A percentile compares a stretch with the other conserved stretches of the same genome.
phyloP scores from a whole-genome alignment of 768 basidiomycete species.

The Dacryopinax spathularia region DNA sequence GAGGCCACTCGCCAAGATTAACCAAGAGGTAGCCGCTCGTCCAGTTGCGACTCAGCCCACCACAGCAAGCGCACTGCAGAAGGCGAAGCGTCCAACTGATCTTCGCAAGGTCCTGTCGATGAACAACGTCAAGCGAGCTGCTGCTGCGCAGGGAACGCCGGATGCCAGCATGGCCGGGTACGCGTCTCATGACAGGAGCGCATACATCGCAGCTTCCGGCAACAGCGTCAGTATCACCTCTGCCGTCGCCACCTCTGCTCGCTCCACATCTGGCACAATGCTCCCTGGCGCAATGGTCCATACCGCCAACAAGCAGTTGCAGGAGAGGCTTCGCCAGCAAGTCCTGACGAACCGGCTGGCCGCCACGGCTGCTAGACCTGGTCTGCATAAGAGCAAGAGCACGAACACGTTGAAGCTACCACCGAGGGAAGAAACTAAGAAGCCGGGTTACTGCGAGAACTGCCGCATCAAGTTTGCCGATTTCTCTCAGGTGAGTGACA shows the following conservation, averaged over 20 bases:
- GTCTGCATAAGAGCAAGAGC: conserved; percentile 46
- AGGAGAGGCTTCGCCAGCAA: conserved; percentile 29
- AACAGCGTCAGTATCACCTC: conserved; percentile 91
- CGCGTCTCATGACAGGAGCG: conserved; percentile 17
- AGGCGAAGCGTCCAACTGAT: conserved; percentile 1
- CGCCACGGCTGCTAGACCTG: conserved; percentile 28
- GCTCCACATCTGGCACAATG: conserved; percentile 10
- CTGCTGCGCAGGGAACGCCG: background rate
- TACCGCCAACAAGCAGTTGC: conserved; percentile 34
- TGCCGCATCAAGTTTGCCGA: conserved; percentile 83
- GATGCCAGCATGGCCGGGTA: background rate
- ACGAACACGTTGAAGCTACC: conserved; percentile 66
- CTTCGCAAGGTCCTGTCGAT: conserved; percentile 23
- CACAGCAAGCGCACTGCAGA: background rate
- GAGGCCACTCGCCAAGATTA: background rate
- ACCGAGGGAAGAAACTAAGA: conserved; percentile 70
- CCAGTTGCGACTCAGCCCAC: background rate
- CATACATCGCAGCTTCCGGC: conserved; percentile 83
- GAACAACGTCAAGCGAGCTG: conserved; percentile 14
- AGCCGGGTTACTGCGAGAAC: conserved; percentile 96
- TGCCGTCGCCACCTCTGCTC: conserved; percentile 55
- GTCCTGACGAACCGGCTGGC: conserved; percentile 52
- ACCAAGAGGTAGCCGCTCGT: background rate
- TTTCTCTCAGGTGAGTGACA: conserved; percentile 53
- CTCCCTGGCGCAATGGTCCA: background rate